These are phyloP conservation scores for Apophysomyces elegans DNA, from an alignment of 371 early-diverging fungal genomes.

Conservation along the genomic window DNA sequence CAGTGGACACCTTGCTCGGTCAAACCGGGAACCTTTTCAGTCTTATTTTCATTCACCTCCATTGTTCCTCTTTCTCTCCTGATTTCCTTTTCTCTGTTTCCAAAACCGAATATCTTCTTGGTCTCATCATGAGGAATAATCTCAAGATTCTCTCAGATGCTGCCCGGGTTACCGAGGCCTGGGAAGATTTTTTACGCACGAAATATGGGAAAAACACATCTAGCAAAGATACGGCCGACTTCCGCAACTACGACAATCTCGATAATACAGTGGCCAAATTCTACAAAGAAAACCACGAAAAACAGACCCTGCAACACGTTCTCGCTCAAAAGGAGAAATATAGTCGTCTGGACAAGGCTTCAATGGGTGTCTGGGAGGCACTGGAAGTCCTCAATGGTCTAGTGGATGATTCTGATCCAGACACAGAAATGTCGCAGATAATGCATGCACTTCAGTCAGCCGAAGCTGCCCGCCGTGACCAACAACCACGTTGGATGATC, in stretches of 20 bases:
- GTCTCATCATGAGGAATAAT: background rate
- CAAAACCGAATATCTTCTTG: background rate
- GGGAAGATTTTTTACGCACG: slow-evolving; percentile 38
- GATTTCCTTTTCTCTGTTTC: background rate
- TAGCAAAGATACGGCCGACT: slow-evolving; percentile 14
- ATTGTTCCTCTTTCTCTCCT: background rate
- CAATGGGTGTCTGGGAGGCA: slow-evolving; percentile 59
- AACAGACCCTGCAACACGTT: slow-evolving; percentile 48
- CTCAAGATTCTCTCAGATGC: slow-evolving; percentile 26
- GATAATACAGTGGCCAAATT: slow-evolving; percentile 35
- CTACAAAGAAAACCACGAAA: slow-evolving; percentile 46
- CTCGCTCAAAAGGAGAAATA: slow-evolving; percentile 38
- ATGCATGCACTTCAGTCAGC: slow-evolving; percentile 63
- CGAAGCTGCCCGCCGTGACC: slow-evolving; percentile 56
- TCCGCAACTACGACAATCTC: slow-evolving; percentile 40
- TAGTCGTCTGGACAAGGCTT: slow-evolving; percentile 27
- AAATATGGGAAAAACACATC: slow-evolving; percentile 34
- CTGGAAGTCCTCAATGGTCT: slow-evolving; percentile 53
- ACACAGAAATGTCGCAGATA: slow-evolving; percentile 52
- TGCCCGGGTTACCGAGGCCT: slow-evolving; percentile 29
- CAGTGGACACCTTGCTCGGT: background rate
- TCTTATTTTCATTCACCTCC: background rate
- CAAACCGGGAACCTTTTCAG: background rate
- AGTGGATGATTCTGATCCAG: slow-evolving; percentile 58
- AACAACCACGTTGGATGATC: slow-evolving; percentile 59